phyloP scores from a whole-genome alignment of 2,329 filamentous ascomycete species.

The Penicillium thymicola region DNA sequence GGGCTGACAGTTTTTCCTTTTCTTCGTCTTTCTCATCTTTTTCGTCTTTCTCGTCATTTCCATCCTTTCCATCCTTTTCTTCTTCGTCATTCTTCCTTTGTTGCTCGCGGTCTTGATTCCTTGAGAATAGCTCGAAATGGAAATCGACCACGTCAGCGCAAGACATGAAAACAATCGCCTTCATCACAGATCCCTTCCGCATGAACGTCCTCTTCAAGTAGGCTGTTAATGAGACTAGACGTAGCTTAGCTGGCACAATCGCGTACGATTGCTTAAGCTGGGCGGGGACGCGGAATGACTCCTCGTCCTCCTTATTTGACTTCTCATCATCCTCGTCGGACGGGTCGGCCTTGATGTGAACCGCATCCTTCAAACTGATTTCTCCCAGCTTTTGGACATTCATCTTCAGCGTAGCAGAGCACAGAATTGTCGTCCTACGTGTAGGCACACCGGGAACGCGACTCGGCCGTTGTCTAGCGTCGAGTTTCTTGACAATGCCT shows the following conservation, averaged over 20 bases:
- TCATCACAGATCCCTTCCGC: conserved; percentile 87
- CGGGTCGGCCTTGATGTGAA: conserved; percentile 72
- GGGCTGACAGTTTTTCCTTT: conserved; percentile 30
- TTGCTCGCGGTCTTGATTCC: conserved; percentile 29
- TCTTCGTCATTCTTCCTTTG: conserved; percentile 26
- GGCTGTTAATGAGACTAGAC: conserved; percentile 81
- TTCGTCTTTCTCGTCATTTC: conserved; percentile 16
- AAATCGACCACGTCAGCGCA: conserved; percentile 97
- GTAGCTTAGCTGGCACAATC: conserved; percentile 82
- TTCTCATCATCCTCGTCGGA: conserved; percentile 53
- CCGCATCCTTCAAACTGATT: conserved; percentile 89
- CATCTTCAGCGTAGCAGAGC: conserved; percentile 97
- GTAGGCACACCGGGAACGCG: conserved; percentile 66
- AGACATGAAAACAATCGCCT: conserved; percentile 93
- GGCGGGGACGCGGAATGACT: conserved; percentile 74
- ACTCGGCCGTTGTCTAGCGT: conserved; percentile 61
- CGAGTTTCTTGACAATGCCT: conserved; percentile 76
- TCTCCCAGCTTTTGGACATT: conserved; percentile 91
- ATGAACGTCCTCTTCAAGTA: conserved; percentile 84
- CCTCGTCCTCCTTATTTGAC: conserved; percentile 48
- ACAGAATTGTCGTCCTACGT: conserved; percentile 78
- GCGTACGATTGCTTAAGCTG: conserved; percentile 92
- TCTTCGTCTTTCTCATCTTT: conserved; percentile 24
- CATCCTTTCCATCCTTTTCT: neutral
- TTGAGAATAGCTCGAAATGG: conserved; percentile 78